These are phyloP conservation scores for Nymphaea colorata DNA, from an alignment of 164 flowering plant species.

Conservation along the genomic window DNA sequence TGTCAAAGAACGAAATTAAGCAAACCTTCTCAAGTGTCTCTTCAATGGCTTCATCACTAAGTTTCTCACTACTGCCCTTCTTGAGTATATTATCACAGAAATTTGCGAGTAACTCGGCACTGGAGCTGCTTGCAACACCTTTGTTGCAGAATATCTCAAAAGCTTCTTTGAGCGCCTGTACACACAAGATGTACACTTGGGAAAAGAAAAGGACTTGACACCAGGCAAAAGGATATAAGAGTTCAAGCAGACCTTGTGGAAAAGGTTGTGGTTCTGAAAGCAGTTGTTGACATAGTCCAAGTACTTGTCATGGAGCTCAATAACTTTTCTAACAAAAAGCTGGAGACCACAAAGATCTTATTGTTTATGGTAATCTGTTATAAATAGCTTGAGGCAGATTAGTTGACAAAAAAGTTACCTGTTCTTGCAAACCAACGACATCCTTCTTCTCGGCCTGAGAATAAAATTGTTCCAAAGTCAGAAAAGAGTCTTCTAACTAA, in stretches of 20 bases:
- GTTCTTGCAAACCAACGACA: constrained; percentile 74
- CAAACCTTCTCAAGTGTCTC: constrained; percentile 85
- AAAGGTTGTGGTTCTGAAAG: constrained; percentile 73
- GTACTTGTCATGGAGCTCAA: constrained; percentile 91
- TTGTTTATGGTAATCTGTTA: too few relatives aligned
- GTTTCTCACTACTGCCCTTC: constrained; percentile 93
- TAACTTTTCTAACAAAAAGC: constrained; percentile 87
- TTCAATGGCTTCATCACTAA: constrained; percentile 92
- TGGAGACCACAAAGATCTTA: constrained; percentile 12
- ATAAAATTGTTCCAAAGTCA: not conserved
- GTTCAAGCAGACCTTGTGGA: constrained; percentile 70
- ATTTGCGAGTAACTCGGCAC: constrained; percentile 86
- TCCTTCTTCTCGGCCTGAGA: constrained; percentile 76
- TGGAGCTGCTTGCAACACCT: constrained; percentile 77
- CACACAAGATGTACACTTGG: not conserved
- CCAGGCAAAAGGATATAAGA: too few relatives aligned
- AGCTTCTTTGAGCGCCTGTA: constrained; percentile 89
- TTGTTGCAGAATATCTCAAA: constrained; percentile 88
- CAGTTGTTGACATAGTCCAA: constrained; percentile 68
- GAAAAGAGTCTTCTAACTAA: too few relatives aligned
- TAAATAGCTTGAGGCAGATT: too few relatives aligned
- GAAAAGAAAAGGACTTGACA: not conserved
- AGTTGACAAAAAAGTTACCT: constrained; percentile 26
- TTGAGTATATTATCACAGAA: constrained; percentile 91
- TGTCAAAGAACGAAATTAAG: not conserved